Evolutionary conservation across 1,284 basidiomycete genomes (phyloP).

Genomic region (Trametes sp.): DNA sequence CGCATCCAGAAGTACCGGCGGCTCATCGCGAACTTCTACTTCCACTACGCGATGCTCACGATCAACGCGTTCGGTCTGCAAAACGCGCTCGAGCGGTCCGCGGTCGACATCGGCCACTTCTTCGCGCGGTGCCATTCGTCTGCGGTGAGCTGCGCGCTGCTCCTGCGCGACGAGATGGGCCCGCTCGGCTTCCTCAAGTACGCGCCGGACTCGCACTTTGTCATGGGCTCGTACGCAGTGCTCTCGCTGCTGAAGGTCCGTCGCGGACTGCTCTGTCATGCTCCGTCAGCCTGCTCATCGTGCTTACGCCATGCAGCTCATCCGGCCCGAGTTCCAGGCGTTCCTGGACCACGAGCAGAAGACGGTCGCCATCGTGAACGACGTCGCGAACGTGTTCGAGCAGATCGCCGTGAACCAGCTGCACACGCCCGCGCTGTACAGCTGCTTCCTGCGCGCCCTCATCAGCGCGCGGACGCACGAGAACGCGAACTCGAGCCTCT

Average conservation of each 20-base stretch:
- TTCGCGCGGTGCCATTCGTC: conserved; percentile 84
- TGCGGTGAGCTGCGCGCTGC: conserved; percentile 72
- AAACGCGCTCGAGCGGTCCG: conserved; percentile 83
- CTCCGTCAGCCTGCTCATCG: not conserved
- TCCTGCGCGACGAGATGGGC: conserved; percentile 79
- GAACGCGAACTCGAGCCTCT: conserved; percentile 20
- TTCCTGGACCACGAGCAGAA: conserved; percentile 79
- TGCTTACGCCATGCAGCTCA: conserved; percentile 57
- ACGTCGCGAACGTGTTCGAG: conserved; percentile 84
- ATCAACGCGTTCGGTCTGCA: conserved; percentile 96
- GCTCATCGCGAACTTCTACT: conserved; percentile 77
- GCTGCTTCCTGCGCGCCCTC: conserved; percentile 84
- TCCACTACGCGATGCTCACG: conserved; percentile 85
- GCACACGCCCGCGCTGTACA: conserved; percentile 89
- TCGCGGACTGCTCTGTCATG: conserved; percentile 12
- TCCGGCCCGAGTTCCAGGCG: conserved; percentile 81
- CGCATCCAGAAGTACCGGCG: conserved; percentile 53
- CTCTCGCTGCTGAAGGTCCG: conserved; percentile 86
- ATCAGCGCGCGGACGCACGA: conserved; percentile 66
- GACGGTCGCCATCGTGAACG: conserved; percentile 76
- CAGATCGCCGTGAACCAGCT: conserved; percentile 74
- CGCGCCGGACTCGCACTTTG: conserved; percentile 91
- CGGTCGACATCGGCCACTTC: conserved; percentile 85
- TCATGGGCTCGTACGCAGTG: conserved; percentile 89
- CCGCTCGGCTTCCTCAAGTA: conserved; percentile 83